Evolutionary conservation across 2,329 filamentous ascomycete genomes (phyloP).

Genomic region (Ceratocystis variospora): DNA sequence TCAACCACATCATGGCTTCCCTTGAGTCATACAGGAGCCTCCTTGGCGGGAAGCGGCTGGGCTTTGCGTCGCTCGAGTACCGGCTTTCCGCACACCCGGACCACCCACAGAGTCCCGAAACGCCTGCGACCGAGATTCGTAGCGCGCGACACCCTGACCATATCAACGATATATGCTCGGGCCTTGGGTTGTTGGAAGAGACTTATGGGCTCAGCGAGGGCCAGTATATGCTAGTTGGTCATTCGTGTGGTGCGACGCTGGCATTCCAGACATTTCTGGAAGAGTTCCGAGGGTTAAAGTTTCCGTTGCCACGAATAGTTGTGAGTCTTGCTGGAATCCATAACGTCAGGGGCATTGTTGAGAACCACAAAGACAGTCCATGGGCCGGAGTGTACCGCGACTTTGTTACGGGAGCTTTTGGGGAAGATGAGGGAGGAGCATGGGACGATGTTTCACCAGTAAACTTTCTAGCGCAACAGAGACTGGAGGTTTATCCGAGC

Average conservation of each 20-base stretch:
- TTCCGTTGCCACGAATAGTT: slow-evolving; percentile 25
- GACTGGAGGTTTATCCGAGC: neutral
- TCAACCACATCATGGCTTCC: neutral
- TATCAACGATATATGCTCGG: slow-evolving; percentile 41
- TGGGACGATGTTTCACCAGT: slow-evolving; percentile 33
- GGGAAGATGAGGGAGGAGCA: slow-evolving; percentile 25
- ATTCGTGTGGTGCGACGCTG: slow-evolving; percentile 48
- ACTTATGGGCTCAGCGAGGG: slow-evolving; percentile 33
- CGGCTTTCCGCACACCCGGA: slow-evolving; percentile 42
- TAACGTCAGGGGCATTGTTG: slow-evolving; percentile 27
- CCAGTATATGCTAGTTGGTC: slow-evolving; percentile 44
- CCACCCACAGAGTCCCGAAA: slow-evolving; percentile 27
- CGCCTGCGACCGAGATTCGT: slow-evolving; percentile 25
- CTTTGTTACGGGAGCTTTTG: slow-evolving; percentile 36
- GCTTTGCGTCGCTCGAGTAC: slow-evolving; percentile 40
- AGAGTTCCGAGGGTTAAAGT: slow-evolving; percentile 21
- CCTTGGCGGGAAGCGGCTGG: neutral
- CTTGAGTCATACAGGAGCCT: neutral
- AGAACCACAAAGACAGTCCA: slow-evolving; percentile 26
- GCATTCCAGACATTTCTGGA: slow-evolving; percentile 32
- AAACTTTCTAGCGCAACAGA: neutral
- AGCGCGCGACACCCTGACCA: slow-evolving; percentile 45
- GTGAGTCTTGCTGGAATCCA: slow-evolving; percentile 41
- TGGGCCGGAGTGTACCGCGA: slow-evolving; percentile 29
- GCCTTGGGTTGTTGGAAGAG: slow-evolving; percentile 35